Evolutionary conservation across 2,329 filamentous ascomycete genomes (phyloP), one percentile per base, ranked within the genome.

Genomic region (Diplodia seriata): DNA sequence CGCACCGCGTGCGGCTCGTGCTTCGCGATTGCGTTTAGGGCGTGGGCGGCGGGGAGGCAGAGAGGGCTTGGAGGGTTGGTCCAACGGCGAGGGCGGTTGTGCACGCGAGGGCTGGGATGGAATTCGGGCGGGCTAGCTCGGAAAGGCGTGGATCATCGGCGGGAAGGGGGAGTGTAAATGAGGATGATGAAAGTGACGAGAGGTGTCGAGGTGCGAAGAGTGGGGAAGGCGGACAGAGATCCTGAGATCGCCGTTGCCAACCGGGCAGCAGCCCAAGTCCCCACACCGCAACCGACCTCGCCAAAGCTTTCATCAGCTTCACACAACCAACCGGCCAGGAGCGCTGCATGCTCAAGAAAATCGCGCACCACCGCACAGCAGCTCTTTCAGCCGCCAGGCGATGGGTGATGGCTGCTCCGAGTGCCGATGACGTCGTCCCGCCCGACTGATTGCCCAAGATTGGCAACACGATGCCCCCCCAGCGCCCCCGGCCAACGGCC

Each of bases 401-500:
- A 8, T 4, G 18, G 20, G 9, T 4, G 15, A 18, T n/a, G 15
- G 12, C 54, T 20, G 31, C 18, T 23, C 1, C 33, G n/a, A 3
- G 11, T n/a, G 36, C 55, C 55, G 15, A 59, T 59, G 55, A 59
- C 55, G 55, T 59, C 23, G 31, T 38, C 5, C 18, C 5, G 18
- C 54, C 38, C 29, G 55, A 20, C 55, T 59, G 55, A 31, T 47
- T 59, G 55, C 55, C 55, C 49, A 26, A 29, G 12, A 29, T 29
- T 31, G 4, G 43, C 43, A 47, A 20, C 43, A 20, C 18, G 43
- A 47, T n/a, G 6, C 43, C 43, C 20, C 6, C 40, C 40, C 18
- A 18, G 40, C 6, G 7, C 43, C n/a, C 43, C 43, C 6, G 7
- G n/a, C 43, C n/a, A 47, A 47, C 43, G 43, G 43, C 43, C 43